Conservation (phyloP, 805 yeast species). For the Candida michaelii region DNA sequence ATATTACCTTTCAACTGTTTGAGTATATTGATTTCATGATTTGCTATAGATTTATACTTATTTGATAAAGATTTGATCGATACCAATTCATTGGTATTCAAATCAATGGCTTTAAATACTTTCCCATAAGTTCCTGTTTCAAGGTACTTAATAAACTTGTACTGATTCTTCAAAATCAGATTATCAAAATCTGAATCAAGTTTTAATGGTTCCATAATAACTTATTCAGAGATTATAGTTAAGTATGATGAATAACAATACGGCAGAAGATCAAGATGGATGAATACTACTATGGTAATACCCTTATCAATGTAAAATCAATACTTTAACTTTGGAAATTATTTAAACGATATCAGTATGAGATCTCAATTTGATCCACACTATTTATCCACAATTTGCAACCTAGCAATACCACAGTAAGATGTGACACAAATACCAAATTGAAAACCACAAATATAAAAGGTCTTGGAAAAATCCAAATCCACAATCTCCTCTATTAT, state of each 20-base stretch:
- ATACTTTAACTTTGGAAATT: too few relatives aligned
- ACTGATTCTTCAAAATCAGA: conserved; percentile 27
- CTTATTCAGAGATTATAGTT: too few relatives aligned
- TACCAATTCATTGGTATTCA: conserved; percentile 31
- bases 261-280: too few relatives aligned
- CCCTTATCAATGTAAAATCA: too few relatives aligned
- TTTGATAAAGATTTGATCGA: conserved; percentile 52
- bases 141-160: conserved; percentile 43
- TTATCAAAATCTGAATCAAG: conserved; percentile 8
- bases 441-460: not conserved
- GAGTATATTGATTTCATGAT: conserved; percentile 51
- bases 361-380: not conserved
- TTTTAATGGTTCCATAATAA: not conserved
- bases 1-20: conserved; percentile 40
- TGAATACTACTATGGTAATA: too few relatives aligned
- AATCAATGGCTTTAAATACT: conserved; percentile 54
- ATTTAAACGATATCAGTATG: too few relatives aligned
- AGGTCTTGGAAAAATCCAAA: not conserved
- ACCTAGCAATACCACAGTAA: not conserved
- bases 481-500: not conserved
- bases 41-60: conserved; percentile 35
- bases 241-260: too few relatives aligned
- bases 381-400: not conserved
- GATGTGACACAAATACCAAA: not conserved
- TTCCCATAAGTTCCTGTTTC: conserved; percentile 64